Base-by-base conservation (phyloP, 1,284 basidiomycete genomes). In the Cutaneotrichosporon dermatis region DNA sequence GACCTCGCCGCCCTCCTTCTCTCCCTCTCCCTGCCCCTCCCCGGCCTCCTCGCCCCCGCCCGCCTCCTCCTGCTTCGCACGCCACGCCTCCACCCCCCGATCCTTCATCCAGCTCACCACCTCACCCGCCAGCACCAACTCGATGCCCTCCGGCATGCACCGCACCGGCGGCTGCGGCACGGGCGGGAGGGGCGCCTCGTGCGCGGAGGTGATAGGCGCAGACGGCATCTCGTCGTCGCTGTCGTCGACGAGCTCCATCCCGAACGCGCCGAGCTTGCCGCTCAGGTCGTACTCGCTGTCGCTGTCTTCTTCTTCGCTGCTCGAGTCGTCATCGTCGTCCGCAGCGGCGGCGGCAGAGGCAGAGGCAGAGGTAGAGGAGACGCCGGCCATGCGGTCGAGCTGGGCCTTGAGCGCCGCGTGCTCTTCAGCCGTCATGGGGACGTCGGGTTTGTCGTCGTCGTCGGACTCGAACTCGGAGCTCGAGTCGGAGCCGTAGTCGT, bases 91-190 rank as follows among this genome's bases (percentile, higher is more conserved):
- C 4, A 74, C 67, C 53, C 59, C 69, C 48, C 66, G 65, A 40
- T 76, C 75, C 66, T 60, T 70, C 67, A 77, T 74, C 70, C 74
- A 76, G 55, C 76, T 78, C 52, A 79, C 72, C 3, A 81, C 74
- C 36, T 76, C 73, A 2, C 80, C 80, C 0, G 80, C 77, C 43
- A 72, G 44, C n/a, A 72, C 70, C 11, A 78, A 53, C 39, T 58
- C 54, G 43, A 72, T 71, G 4, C 64, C 70, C 9, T 69, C 59
- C 0, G 77, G 77, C 10, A 80, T 55, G 39, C 61, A 64, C 34
- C 65, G 55, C 4, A 80, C 56, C 0, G 77, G 76, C 9, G 77
- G 72, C 44, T 64, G 65, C 3, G 69, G 49, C 1, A 79, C 78
- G 6, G 74, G 71, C 9, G 72, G 70, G 6, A 79, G 65, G 2